Percentiles rank a stretch among this genome's conserved stretches.
phyloP scores from a whole-genome alignment of 768 basidiomycete genomes.

The Leccinellum albellum region DNA sequence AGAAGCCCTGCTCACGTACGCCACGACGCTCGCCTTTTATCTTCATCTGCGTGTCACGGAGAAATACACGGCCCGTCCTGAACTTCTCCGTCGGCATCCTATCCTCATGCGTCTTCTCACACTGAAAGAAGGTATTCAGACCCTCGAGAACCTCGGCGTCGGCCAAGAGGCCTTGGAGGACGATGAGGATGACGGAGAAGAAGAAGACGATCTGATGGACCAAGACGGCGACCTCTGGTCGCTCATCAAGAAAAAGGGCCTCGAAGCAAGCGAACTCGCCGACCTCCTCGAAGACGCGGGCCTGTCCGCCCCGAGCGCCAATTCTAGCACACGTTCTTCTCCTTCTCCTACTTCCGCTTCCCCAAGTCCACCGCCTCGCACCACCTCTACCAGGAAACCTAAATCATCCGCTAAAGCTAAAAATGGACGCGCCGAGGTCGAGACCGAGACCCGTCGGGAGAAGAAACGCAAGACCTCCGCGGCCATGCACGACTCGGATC shows the following conservation, averaged over 20 bases:
- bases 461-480: constrained; percentile 55
- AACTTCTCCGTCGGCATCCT: constrained; percentile 63
- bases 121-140: constrained; percentile 77
- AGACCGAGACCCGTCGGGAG: constrained; percentile 39
- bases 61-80: constrained; percentile 58
- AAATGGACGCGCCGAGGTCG: constrained; percentile 2
- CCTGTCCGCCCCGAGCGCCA: background rate
- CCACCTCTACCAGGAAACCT: background rate
- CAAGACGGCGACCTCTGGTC: constrained; percentile 46
- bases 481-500: constrained; percentile 9
- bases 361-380: constrained; percentile 8
- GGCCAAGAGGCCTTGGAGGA: constrained; percentile 47
- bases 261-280: constrained; percentile 49
- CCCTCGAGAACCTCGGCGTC: constrained; percentile 84
- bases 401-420: background rate
- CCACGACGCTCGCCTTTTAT: constrained; percentile 89
- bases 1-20: constrained; percentile 91
- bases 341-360: background rate
- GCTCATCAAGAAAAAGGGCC: constrained; percentile 33
- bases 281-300: constrained; percentile 55
- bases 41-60: constrained; percentile 75
- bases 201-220: constrained; percentile 33
- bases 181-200: constrained; percentile 34
- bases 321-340: constrained; percentile 3
- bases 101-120: constrained; percentile 73